phyloP scores from a whole-genome alignment of 768 basidiomycete species.

The Rubroboletus satanas region DNA sequence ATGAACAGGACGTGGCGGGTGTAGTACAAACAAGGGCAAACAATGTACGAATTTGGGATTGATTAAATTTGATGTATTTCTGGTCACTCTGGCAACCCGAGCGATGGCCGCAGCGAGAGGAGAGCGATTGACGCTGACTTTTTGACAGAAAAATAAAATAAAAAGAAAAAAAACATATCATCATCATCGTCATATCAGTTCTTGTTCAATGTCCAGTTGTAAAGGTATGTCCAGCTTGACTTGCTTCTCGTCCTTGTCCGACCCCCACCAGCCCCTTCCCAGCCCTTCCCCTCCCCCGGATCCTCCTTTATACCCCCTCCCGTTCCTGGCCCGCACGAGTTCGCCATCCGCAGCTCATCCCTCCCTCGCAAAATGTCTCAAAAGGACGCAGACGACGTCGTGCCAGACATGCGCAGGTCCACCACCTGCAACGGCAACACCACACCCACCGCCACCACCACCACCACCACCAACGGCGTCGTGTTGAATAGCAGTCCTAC shows the following conservation, averaged over 20 bases:
- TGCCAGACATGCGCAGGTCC: not conserved
- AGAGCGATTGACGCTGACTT: not conserved
- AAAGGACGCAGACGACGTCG: conserved; percentile 18
- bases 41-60: not conserved
- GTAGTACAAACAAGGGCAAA: conserved; percentile 22
- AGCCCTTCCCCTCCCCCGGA: conserved; percentile 59
- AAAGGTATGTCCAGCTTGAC: conserved; percentile 3
- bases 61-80: not conserved
- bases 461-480: conserved; percentile 4
- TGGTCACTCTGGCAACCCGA: conserved; percentile 16
- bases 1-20: conserved; percentile 17
- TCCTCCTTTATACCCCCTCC: conserved; percentile 69
- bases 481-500: not conserved
- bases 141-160: not conserved
- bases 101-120: not conserved
- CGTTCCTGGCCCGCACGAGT: conserved; percentile 62
- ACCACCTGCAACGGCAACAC: not conserved
- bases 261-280: conserved; percentile 34
- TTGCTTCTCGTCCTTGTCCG: not conserved
- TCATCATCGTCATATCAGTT: too few relatives aligned
- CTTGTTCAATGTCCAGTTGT: not conserved
- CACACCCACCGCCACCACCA: not conserved
- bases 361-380: conserved; percentile 28
- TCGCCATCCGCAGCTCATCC: conserved; percentile 40
- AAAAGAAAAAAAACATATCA: not conserved